Evolutionary conservation across 1,284 basidiomycete genomes (phyloP), one percentile per base, ranked within the genome.

Genomic region (Inonotus obliquus): DNA sequence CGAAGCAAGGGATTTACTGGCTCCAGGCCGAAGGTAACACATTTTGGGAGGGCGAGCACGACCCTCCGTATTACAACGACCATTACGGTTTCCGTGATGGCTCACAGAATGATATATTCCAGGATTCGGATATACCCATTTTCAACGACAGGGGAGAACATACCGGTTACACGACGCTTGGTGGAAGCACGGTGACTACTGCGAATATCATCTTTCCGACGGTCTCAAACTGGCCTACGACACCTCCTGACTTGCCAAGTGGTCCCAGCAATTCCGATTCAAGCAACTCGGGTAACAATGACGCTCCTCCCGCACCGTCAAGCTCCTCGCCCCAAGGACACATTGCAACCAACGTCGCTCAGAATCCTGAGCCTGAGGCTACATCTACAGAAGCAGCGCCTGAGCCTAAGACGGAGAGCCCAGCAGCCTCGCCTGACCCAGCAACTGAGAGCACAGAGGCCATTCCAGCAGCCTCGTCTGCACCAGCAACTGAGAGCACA

Each of bases 1-100:
- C 86, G 19, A 86, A 87, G 68, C 75, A 78, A 56, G 84, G 85
- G 0, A 73, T 87, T 52, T 88, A 87, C 68, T 88, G 86, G 87
- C 78, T 79, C 69, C 84, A 88, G 69, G 68, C 67, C 0, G 83
- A 87, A 66, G 65, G 75, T 19, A 86, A 85, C 71, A 87, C 84
- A 80, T 81, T 84, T 76, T 81, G 81, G 65, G 82, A 85, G 69
- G 83, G 76, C 37, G 71, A 73, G 0, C 80, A 77, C 67, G 72
- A 77, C 7, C 83, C 83, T 2, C 85, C 83, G 0, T 76, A 79
- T 62, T 89, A 87, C 70, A 80, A 74, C 63, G 76, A 79, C 66
- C 71, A 81, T 7, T 86, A 84, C 74, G 79, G 80, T 67, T 87
- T 85, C 73, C 67, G 68, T 19, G 78, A 85, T 65, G 83, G 85